These are phyloP conservation scores for Alnus glutinosa DNA, from an alignment of 306 rosid genomes.

Conservation along the genomic window DNA sequence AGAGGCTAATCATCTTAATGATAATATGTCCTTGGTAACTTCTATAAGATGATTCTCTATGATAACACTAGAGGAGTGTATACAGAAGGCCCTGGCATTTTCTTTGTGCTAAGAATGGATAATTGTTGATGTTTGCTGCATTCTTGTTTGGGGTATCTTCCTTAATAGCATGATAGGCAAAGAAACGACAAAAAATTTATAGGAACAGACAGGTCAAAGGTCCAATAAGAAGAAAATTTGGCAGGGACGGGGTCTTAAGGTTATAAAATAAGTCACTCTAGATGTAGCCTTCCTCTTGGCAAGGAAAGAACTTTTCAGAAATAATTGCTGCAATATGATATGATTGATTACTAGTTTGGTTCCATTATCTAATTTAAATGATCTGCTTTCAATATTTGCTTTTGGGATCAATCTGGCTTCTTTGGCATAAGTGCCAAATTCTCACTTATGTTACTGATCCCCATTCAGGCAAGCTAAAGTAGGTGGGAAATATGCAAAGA, in stretches of 20 bases:
- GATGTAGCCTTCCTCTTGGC: not conserved
- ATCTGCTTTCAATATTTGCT: not conserved
- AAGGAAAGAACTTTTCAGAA: not conserved
- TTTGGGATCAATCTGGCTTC: not conserved
- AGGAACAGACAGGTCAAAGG: not conserved
- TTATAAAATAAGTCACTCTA: not conserved
- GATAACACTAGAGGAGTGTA: not conserved
- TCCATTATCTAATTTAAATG: not conserved
- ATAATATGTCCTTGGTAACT: constrained; percentile 4
- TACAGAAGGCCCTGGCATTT: not conserved
- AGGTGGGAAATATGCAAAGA: not conserved
- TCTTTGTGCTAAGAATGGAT: not conserved
- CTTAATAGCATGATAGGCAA: not conserved
- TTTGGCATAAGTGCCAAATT: not conserved
- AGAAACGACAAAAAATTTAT: not conserved
- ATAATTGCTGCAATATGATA: not conserved
- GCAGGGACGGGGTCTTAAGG: not conserved
- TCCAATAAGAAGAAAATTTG: not conserved
- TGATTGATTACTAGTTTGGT: not conserved
- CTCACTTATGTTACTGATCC: not conserved
- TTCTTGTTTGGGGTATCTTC: not conserved
- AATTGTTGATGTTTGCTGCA: not conserved
- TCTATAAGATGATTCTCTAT: not conserved
- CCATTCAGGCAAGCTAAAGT: not conserved
- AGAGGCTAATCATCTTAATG: not conserved